Evolutionary conservation across 2,329 filamentous ascomycete species (phyloP), one percentile per base, ranked within the genome.

Genomic region (Truncatella angustata): DNA sequence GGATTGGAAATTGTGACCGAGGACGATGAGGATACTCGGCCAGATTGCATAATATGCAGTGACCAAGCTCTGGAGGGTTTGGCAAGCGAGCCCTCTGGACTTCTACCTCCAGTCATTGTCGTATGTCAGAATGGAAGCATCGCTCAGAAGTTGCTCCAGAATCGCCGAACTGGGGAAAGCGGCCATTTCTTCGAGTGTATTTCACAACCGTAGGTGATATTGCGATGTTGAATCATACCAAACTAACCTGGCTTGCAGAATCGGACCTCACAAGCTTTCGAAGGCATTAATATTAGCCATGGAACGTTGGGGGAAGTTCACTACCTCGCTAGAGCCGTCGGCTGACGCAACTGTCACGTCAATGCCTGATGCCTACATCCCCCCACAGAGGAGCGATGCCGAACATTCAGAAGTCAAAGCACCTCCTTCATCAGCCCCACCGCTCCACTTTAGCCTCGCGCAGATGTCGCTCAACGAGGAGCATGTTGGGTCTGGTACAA

Each of bases 241-340:
- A 14, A 12, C 7, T 37, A 5, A 4, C 14, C 30, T 52, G 4
- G 14, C 28, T 44, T 18, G 5, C 28, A 71, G 69, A 3, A 57
- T 69, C 4, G 70, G 70, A 0, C 69, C 70, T 5, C 67, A 68
- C 16, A 72, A 71, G 51, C 58, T 73, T 0, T 67, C 69, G 12
- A 67, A 67, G 18, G 60, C 66, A 2, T 58, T 72, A 2, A 12
- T 34, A 18, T 23, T 46, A 28, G 43, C 26, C 10, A 46, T 46
- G 43, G 43, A 46, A 16, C 34, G 36, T 7, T 36, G 43, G 30
- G 28, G 23, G 11, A 16, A n/a, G 4, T 32, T 37, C 18, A 30
- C 42, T 12, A 11, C 50, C 42, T 35, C 44, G 20, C 43, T 12
- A 14, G 23, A 6, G 18, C 10, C 16, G 4, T 28, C 23, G 7